Conservation (phyloP, 163 green algal genomes). For the Picocystis sp. region DNA sequence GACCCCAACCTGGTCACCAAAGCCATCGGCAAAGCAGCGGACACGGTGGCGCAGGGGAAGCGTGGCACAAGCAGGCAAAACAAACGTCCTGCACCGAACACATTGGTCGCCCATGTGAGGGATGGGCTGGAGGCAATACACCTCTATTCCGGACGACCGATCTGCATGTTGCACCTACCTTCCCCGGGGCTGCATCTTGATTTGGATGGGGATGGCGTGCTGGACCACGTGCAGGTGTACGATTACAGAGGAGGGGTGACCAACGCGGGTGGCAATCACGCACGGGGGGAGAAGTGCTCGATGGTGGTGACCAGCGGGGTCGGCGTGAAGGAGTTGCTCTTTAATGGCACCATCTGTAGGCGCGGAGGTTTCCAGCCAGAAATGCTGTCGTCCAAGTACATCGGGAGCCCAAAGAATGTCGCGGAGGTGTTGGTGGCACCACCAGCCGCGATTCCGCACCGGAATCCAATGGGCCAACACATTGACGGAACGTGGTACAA, state of each 20-base stretch:
- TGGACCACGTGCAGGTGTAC: conserved; percentile 52
- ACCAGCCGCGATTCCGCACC: conserved; percentile 49
- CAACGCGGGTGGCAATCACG: background rate
- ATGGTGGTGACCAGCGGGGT: conserved; percentile 47
- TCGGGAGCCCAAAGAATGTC: background rate
- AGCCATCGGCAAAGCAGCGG: conserved; percentile 12
- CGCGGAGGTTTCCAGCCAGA: background rate
- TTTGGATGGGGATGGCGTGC: conserved; percentile 77
- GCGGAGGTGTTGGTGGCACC: conserved; percentile 34
- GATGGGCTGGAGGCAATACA: conserved; percentile 83
- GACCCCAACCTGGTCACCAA: background rate
- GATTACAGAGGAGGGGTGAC: background rate
- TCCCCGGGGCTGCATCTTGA: conserved; percentile 61
- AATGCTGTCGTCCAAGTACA: conserved; percentile 2
- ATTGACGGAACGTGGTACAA: too few species aligned
- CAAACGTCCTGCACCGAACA: conserved; percentile 40
- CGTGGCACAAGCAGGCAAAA: background rate
- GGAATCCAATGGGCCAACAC: conserved; percentile 16
- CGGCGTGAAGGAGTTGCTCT: conserved; percentile 49
- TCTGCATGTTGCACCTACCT: conserved; percentile 75
- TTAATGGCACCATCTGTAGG: conserved; percentile 57
- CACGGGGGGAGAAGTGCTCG: conserved; percentile 21
- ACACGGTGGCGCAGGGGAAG: background rate
- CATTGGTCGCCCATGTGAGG: conserved; percentile 70
- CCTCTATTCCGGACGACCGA: conserved; percentile 40